Percentiles rank a stretch among this genome's conserved stretches.
Evolutionary conservation across 2,329 filamentous ascomycete species (phyloP).

Genomic region (Aspergillus brasiliensis): DNA sequence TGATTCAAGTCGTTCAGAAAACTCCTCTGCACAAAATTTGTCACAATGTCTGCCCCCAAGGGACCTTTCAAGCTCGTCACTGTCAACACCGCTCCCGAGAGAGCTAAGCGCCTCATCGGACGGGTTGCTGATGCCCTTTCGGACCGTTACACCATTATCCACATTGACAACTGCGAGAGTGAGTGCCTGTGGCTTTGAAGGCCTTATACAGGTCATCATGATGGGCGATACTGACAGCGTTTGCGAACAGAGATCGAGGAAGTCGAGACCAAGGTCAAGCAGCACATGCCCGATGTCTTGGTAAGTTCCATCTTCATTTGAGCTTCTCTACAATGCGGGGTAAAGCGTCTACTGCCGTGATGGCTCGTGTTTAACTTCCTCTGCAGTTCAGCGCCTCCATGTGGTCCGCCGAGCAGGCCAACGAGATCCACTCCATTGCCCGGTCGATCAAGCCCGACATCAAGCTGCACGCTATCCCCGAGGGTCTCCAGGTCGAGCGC

Average conservation of each 20-base stretch:
- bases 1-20: neutral
- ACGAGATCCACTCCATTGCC: constrained; percentile 41
- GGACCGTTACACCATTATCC: constrained; percentile 64
- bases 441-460: constrained; percentile 41
- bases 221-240: constrained; percentile 7
- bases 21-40: neutral
- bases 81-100: constrained; percentile 68
- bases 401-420: constrained; percentile 52
- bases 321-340: neutral
- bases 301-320: constrained; percentile 39
- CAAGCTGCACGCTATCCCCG: constrained; percentile 47
- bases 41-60: constrained; percentile 41
- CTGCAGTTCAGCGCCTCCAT: constrained; percentile 63
- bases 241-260: constrained; percentile 51
- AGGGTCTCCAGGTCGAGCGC: constrained; percentile 45
- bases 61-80: constrained; percentile 67
- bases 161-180: constrained; percentile 66
- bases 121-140: constrained; percentile 63
- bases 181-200: constrained; percentile 25
- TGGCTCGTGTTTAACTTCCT: constrained; percentile 8
- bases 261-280: constrained; percentile 56
- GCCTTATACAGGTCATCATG: neutral
- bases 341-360: neutral
- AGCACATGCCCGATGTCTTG: constrained; percentile 57
- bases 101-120: constrained; percentile 64